Conservation (phyloP, 2,329 filamentous ascomycete genomes). For the Penicillium brasilianum region DNA sequence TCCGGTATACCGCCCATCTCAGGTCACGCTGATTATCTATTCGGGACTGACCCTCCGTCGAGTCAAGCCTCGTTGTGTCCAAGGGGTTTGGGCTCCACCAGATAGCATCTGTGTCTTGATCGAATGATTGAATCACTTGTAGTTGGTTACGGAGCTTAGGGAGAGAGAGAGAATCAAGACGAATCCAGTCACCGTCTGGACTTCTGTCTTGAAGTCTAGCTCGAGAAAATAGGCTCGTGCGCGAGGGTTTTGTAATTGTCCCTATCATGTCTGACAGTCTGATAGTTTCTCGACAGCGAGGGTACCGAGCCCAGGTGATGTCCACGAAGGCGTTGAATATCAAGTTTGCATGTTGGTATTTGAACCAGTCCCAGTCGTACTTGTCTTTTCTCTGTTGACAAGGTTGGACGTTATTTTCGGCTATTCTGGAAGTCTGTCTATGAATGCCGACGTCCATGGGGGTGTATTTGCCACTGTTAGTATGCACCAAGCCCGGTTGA, state of each 20-base stretch:
- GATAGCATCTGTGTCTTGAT: background rate
- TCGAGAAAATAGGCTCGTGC: background rate
- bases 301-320: background rate
- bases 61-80: background rate
- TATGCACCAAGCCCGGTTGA: background rate
- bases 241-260: background rate
- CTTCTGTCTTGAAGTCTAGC: background rate
- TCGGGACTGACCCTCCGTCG: background rate
- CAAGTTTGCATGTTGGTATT: background rate
- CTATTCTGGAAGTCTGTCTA: background rate
- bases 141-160: background rate
- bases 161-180: background rate
- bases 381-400: background rate
- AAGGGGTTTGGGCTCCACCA: background rate
- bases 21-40: background rate
- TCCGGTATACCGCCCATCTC: background rate
- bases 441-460: background rate
- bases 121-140: background rate
- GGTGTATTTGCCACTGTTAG: background rate
- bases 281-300: background rate
- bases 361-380: background rate
- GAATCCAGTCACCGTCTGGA: constrained; percentile 1
- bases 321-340: constrained; percentile 5
- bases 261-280: background rate
- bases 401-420: background rate